phyloP scores from a whole-genome alignment of 306 rosid genomes.

The Trifolium dubium region DNA sequence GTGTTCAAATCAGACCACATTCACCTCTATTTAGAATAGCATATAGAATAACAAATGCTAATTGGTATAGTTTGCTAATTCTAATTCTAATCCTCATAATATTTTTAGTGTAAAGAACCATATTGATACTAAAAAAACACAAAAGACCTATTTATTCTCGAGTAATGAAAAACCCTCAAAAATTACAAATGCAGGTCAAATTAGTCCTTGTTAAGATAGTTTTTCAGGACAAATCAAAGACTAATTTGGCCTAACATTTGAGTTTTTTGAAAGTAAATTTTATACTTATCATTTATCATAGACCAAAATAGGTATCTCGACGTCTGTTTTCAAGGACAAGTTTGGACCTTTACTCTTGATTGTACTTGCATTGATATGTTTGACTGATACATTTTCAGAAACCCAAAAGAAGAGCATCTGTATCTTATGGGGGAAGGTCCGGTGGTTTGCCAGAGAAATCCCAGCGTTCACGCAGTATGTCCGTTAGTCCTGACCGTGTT shows the following conservation, averaged over 20 bases:
- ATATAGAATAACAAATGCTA: neutral
- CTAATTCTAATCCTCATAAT: no score
- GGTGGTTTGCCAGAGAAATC: constrained; percentile 78
- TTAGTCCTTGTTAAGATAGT: neutral
- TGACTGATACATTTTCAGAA: constrained; percentile 60
- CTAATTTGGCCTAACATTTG: neutral
- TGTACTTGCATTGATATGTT: constrained; percentile 35
- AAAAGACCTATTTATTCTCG: neutral
- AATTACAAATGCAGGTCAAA: neutral
- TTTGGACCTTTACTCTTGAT: neutral
- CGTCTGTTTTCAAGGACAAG: neutral
- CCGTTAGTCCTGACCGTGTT: constrained; percentile 87
- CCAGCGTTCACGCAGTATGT: constrained; percentile 95
- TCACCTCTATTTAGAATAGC: constrained; percentile 5
- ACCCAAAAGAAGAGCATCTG: constrained; percentile 80
- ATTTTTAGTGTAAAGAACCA: neutral
- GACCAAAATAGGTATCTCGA: neutral
- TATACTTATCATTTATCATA: neutral
- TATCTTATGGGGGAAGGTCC: constrained; percentile 85
- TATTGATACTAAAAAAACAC: neutral
- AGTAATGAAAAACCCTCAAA: neutral
- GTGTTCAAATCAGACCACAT: neutral
- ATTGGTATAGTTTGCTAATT: neutral
- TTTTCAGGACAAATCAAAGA: neutral
- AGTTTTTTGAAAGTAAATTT: neutral